Base-by-base conservation (phyloP, 1,284 basidiomycete genomes). In the Austropuccinia psidii region DNA sequence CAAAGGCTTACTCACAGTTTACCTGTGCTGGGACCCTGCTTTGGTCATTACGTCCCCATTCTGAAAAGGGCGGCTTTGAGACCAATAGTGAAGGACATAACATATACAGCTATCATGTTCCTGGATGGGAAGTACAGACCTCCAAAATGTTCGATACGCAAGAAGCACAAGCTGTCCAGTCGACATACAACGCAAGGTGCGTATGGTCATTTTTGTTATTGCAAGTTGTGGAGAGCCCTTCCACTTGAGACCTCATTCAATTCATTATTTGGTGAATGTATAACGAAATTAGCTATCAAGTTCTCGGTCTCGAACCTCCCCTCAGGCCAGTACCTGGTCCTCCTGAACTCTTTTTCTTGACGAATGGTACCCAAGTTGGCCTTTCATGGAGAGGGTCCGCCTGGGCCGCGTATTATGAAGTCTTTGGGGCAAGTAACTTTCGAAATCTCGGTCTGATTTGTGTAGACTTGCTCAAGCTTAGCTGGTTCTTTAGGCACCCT, bases 381-480 rank as follows among this genome's bases (percentile, higher is more conserved):
- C 57, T 73, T 64, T 73, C 70, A 2, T 73, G 58, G 58, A 73
- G 45, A 43, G 70, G 70, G 39, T 37, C 49, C 35, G 70, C 70
- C 37, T 73, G 70, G 70, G 70, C 70, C 19, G 57, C 45, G 39
- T 33, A 50, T n/a, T 73, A 73, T 61, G 58, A 73, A 64, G 37
- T 73, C 15, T 73, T 62, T 33, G 60, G 58, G 33, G 70, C 64
- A 29, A 45, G 35, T 21, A 13, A 11, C n/a, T 50, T 67, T 41
- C 19, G 19, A 61, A 3, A 35, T 60, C 15, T 27, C n/a, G 7
- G n/a, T n/a, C n/a, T n/a, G n/a, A n/a, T n/a, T n/a, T n/a, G n/a
- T n/a, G n/a, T n/a, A n/a, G n/a, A n/a, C n/a, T n/a, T n/a, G n/a
- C n/a, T n/a, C n/a, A n/a, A n/a, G n/a, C n/a, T n/a, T n/a, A n/a